Evolutionary conservation across 495 filamentous ascomycete genomes (phyloP).

Genomic region (Lentithecium fluviatile): DNA sequence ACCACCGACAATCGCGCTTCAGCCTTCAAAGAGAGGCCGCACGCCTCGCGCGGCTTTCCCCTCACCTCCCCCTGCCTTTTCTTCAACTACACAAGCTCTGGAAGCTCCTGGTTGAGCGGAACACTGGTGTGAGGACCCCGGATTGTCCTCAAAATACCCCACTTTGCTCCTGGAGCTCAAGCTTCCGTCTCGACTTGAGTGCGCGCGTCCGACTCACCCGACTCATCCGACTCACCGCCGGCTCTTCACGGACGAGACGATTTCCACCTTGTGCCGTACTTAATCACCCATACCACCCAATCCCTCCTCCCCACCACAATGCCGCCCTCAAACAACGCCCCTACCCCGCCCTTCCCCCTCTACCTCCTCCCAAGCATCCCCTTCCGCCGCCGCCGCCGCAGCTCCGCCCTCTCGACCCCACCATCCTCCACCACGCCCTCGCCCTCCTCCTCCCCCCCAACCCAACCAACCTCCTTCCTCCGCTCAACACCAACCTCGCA

Average conservation of each 20-base stretch:
- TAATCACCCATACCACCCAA: not conserved
- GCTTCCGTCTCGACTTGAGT: too few relatives aligned
- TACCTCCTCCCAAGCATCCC: conserved; percentile 56
- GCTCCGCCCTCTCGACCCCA: conserved; percentile 36
- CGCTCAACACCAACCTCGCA: conserved; percentile 52
- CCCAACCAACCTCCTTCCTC: conserved; percentile 47
- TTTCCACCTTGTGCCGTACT: not conserved
- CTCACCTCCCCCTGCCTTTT: not conserved
- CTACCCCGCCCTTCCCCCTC: conserved; percentile 46
- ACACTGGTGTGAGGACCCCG: too few relatives aligned
- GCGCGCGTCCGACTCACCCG: too few relatives aligned
- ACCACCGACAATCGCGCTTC: too few relatives aligned
- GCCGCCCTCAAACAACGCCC: conserved; percentile 34
- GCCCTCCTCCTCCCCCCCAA: conserved; percentile 22
- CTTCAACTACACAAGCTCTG: not conserved
- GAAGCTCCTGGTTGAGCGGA: too few relatives aligned
- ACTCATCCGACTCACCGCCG: too few relatives aligned
- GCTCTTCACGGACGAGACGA: not conserved
- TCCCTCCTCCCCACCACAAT: conserved; percentile 11
- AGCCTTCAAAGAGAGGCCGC: too few relatives aligned
- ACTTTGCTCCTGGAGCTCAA: too few relatives aligned
- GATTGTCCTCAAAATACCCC: too few relatives aligned
- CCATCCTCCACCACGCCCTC: conserved; percentile 26
- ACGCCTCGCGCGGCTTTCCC: not conserved
- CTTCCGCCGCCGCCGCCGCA: conserved; percentile 50